Percentiles rank a stretch among this genome's conserved stretches.
phyloP scores from a whole-genome alignment of 208 protist species.

The Leishmania amazonensis region DNA sequence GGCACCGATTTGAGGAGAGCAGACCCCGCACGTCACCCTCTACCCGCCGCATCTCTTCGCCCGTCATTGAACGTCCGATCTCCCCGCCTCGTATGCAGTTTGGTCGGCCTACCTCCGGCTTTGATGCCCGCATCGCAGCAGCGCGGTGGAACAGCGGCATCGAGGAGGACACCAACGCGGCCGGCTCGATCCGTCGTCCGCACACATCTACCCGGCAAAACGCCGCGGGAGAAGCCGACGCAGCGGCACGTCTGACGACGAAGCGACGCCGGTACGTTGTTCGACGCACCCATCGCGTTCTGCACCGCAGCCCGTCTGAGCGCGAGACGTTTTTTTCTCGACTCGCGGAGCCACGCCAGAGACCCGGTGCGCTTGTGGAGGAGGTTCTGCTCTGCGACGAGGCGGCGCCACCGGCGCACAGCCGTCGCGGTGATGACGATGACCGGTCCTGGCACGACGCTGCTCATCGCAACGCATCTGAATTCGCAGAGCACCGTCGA shows the following conservation, averaged over 20 bases:
- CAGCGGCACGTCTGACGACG: neutral
- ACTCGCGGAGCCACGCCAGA: constrained; percentile 42
- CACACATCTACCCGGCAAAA: neutral
- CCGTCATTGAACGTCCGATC: neutral
- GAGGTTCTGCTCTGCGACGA: constrained; percentile 23
- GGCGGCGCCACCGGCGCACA: neutral
- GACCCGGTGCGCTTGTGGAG: constrained; percentile 23
- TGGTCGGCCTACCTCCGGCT: constrained; percentile 13
- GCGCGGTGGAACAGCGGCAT: constrained; percentile 15
- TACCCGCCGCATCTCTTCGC: neutral
- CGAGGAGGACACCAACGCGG: constrained; percentile 5
- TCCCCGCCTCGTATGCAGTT: constrained; percentile 19
- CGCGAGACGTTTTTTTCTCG: constrained; percentile 42
- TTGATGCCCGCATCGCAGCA: constrained; percentile 29
- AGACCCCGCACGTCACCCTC: neutral
- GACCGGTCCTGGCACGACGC: neutral
- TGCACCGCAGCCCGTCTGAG: constrained; percentile 29
- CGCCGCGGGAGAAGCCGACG: neutral
- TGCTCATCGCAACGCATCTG: neutral
- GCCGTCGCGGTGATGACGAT: neutral
- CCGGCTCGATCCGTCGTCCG: neutral
- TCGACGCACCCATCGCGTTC: constrained; percentile 18
- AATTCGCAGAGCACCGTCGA: neutral
- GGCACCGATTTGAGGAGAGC: neutral
- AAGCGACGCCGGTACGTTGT: constrained; percentile 17